phyloP scores from a whole-genome alignment of 208 protist species.

The Tritrichomonas musculus region DNA sequence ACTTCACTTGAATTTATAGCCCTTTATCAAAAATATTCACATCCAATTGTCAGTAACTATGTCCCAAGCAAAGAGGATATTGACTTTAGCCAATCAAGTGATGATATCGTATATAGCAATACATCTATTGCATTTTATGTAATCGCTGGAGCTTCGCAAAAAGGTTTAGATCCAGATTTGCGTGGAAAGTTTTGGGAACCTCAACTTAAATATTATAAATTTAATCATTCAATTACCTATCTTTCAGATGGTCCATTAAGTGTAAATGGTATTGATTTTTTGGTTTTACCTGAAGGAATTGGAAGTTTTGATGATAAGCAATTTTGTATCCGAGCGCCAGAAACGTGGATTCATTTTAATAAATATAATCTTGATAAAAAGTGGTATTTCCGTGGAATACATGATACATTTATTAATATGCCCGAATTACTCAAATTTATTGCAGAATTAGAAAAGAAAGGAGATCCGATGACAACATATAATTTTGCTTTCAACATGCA shows the following conservation, averaged over 20 bases:
- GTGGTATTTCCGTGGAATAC: constrained; percentile 10
- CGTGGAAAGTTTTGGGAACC: not conserved
- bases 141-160: not conserved
- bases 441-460: not conserved
- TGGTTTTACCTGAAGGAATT: not conserved
- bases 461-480: not conserved
- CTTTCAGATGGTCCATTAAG: not conserved
- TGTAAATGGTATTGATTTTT: not conserved
- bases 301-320: not conserved
- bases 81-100: too few species aligned
- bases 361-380: not conserved
- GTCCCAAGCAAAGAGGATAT: too few species aligned
- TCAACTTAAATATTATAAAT: not conserved
- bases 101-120: not conserved
- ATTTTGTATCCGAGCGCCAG: not conserved
- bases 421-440: not conserved
- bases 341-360: not conserved
- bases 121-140: constrained; percentile 14
- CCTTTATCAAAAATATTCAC: too few species aligned
- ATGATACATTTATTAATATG: constrained; percentile 21
- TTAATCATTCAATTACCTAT: not conserved
- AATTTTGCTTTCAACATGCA: not conserved
- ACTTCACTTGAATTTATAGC: too few species aligned
- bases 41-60: too few species aligned
- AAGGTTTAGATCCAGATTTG: not conserved